Conservation (phyloP, 2,329 filamentous ascomycete species). For the Fusarium tanahbumbuense region DNA sequence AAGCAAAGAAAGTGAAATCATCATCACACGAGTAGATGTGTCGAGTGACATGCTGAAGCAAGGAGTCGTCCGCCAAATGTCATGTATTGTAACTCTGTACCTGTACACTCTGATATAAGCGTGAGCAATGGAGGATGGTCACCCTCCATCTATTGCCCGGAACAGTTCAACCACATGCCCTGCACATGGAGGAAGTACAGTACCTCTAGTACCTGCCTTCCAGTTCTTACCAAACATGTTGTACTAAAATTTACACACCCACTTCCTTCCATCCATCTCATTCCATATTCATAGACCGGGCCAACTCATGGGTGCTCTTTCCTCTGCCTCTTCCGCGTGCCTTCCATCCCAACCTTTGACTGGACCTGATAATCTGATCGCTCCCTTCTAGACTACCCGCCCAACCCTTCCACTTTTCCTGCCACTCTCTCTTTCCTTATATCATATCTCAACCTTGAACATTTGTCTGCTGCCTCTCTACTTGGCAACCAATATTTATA, state of each 20-base stretch:
- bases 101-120: not conserved
- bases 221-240: constrained; percentile 11
- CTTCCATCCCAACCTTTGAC: constrained; percentile 28
- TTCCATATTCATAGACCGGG: not conserved
- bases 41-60: constrained; percentile 8
- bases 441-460: constrained; percentile 3
- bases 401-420: constrained; percentile 30
- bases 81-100: not conserved
- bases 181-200: not conserved
- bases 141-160: constrained; percentile 20
- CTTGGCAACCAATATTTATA: constrained; percentile 16
- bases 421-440: constrained; percentile 9
- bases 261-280: constrained; percentile 8
- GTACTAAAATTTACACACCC: constrained; percentile 31
- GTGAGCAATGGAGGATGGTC: not conserved
- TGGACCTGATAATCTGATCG: constrained; percentile 1
- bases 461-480: constrained; percentile 4
- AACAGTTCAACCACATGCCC: constrained; percentile 4
- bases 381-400: constrained; percentile 19
- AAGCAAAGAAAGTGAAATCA: constrained; percentile 21
- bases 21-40: constrained; percentile 6
- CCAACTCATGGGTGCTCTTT: constrained; percentile 30
- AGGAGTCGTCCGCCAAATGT: not conserved
- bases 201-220: constrained; percentile 5
- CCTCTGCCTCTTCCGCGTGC: constrained; percentile 30